Percentiles rank a stretch among this genome's conserved stretches.
Conservation (phyloP, 768 basidiomycete genomes). For the Rubroboletus satanas region DNA sequence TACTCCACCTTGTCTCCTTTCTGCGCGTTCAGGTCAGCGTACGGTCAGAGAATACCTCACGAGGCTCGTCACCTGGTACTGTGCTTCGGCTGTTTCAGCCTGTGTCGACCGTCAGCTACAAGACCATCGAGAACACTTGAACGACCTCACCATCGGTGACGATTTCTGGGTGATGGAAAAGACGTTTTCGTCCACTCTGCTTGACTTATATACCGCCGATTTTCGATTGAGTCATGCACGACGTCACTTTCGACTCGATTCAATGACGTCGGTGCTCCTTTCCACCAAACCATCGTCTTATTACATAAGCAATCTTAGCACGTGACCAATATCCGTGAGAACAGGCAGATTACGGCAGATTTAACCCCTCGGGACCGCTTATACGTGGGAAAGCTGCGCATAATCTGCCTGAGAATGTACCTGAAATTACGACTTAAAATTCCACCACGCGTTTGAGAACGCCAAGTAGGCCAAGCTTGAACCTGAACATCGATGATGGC, state of each 20-base stretch:
- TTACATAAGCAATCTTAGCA: not conserved
- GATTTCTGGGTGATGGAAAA: not conserved
- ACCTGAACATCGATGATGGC: constrained; percentile 18
- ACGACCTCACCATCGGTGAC: constrained; percentile 10
- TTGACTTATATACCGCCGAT: constrained; percentile 13
- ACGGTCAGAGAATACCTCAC: too few relatives aligned
- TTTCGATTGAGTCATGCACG: constrained; percentile 12
- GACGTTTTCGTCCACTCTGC: not conserved
- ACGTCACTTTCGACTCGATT: constrained; percentile 11
- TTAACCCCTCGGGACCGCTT: too few relatives aligned
- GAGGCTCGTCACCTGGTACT: constrained; percentile 20
- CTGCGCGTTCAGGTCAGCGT: constrained; percentile 14
- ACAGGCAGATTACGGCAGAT: too few relatives aligned
- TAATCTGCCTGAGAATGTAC: too few relatives aligned
- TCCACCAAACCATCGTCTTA: not conserved
- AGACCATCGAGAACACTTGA: not conserved
- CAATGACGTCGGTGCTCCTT: constrained; percentile 20
- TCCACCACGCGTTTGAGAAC: too few relatives aligned
- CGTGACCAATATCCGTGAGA: constrained; percentile 5
- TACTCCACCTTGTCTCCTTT: constrained; percentile 44
- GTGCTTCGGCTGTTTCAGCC: constrained; percentile 17
- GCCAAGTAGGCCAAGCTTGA: too few relatives aligned
- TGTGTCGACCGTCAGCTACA: constrained; percentile 5
- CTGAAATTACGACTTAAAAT: too few relatives aligned
- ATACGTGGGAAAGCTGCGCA: too few relatives aligned